These are phyloP conservation scores for Venturiaceae sp. DNA, from an alignment of 2,329 filamentous ascomycete species.

Conservation along the genomic window DNA sequence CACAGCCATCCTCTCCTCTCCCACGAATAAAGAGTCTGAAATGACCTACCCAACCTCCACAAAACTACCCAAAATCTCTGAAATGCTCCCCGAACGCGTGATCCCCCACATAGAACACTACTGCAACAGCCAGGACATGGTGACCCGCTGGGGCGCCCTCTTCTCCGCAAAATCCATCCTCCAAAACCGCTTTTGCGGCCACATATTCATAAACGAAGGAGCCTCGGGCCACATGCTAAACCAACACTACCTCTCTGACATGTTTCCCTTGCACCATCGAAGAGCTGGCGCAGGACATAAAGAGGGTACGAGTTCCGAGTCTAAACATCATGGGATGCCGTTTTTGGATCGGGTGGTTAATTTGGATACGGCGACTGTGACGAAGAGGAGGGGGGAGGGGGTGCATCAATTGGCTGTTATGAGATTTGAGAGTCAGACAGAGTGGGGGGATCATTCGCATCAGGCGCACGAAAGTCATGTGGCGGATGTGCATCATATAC, in stretches of 20 bases:
- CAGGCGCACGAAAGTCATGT: background rate
- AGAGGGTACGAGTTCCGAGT: background rate
- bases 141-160: constrained; percentile 64
- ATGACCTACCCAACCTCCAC: background rate
- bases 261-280: constrained; percentile 44
- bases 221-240: constrained; percentile 30
- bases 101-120: constrained; percentile 74
- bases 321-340: background rate
- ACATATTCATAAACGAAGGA: constrained; percentile 34
- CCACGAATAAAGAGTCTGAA: background rate
- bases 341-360: constrained; percentile 10
- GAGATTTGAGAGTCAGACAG: background rate
- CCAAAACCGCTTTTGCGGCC: constrained; percentile 38
- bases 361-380: constrained; percentile 8
- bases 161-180: constrained; percentile 43
- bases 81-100: constrained; percentile 19
- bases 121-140: constrained; percentile 65
- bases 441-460: background rate
- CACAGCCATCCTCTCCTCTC: background rate
- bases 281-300: background rate
- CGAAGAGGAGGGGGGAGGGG: constrained; percentile 2
- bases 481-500: background rate
- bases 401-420: constrained; percentile 2
- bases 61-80: background rate
- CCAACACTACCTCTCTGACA: constrained; percentile 52